A percentile compares a stretch with the other conserved stretches of the same genome.
phyloP scores from a whole-genome alignment of 2,329 filamentous ascomycete species.

The Pseudogymnoascus sp. region DNA sequence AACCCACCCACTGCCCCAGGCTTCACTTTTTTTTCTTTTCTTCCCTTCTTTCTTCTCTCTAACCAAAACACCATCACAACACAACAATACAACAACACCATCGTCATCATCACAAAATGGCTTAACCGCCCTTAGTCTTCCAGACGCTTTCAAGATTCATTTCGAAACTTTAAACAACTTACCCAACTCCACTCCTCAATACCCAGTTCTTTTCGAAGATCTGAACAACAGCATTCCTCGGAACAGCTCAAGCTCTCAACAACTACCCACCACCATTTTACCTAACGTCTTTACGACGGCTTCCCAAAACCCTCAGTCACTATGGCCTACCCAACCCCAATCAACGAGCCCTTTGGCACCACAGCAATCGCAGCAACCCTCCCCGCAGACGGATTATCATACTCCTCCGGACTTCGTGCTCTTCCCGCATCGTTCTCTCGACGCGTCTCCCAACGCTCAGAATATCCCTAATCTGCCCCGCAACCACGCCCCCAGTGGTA shows the following conservation, averaged over 20 bases:
- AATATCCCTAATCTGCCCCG: conserved; percentile 29
- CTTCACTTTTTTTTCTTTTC: not conserved
- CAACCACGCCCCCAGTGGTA: conserved; percentile 29
- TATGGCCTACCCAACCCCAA: conserved; percentile 11
- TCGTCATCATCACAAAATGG: not conserved
- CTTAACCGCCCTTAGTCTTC: not conserved
- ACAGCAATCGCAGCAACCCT: conserved; percentile 29
- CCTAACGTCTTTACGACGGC: conserved; percentile 32
- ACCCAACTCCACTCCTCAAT: not conserved
- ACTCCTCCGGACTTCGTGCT: conserved; percentile 70
- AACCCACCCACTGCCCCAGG: not conserved
- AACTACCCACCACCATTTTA: conserved; percentile 39
- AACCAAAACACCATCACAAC: not conserved
- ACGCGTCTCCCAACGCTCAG: conserved; percentile 25
- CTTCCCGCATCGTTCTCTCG: conserved; percentile 38
- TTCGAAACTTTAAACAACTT: not conserved
- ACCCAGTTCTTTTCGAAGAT: not conserved
- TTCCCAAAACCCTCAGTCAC: conserved; percentile 27
- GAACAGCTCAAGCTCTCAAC: conserved; percentile 3
- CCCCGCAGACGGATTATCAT: conserved; percentile 16
- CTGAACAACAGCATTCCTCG: not conserved
- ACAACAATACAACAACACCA: not conserved
- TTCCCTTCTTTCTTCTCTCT: not conserved
- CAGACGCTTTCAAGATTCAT: conserved; percentile 7
- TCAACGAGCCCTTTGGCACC: conserved; percentile 11